Percentiles rank a stretch among this genome's conserved stretches.
Evolutionary conservation across 2,329 filamentous ascomycete genomes (phyloP).

Genomic region (Stagonosporopsis rhizophila): DNA sequence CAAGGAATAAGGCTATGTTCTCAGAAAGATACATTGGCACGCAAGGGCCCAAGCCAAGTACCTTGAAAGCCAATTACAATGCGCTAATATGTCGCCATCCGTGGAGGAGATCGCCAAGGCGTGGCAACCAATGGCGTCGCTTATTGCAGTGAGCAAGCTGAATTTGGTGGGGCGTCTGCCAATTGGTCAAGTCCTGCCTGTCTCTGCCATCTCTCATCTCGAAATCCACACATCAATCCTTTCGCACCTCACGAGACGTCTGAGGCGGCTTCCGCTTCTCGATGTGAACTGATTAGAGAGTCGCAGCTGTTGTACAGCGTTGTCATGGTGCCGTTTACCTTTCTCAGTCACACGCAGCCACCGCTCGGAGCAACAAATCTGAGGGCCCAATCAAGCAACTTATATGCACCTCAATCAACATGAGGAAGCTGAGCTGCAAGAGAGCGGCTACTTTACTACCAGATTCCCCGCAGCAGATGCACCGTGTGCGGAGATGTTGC

Average conservation of each 20-base stretch:
- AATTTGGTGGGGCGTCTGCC: background rate
- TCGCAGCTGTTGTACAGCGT: background rate
- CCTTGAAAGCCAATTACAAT: constrained; percentile 18
- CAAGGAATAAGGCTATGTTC: background rate
- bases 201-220: background rate
- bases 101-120: constrained; percentile 16
- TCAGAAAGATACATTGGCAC: background rate
- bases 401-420: background rate
- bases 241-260: background rate
- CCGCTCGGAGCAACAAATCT: background rate
- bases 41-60: background rate
- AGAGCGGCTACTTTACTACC: too few species aligned
- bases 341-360: background rate
- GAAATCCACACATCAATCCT: background rate
- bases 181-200: background rate
- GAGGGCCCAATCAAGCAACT: background rate
- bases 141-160: constrained; percentile 1
- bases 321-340: background rate
- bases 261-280: background rate
- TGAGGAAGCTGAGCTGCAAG: background rate
- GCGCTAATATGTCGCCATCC: constrained; percentile 24
- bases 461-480: background rate
- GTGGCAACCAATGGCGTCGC: constrained; percentile 15
- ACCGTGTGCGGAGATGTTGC: too few species aligned
- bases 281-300: background rate